Base-by-base conservation (phyloP, 148 eudicot species). In the Camellia japonica region DNA sequence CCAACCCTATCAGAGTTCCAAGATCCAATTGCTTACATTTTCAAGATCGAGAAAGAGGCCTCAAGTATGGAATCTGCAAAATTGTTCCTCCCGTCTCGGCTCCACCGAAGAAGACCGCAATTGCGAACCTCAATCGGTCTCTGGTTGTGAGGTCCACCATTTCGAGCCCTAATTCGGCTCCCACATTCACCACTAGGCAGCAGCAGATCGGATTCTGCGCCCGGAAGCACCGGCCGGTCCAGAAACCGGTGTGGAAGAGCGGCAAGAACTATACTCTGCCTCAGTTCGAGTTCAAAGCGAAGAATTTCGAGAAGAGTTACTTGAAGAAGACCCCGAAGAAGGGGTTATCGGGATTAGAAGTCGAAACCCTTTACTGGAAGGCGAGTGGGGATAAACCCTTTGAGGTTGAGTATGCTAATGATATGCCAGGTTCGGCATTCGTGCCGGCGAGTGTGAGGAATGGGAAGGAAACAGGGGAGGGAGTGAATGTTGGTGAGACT, bases 191-290 rank as follows among this genome's bases (percentile, higher is more conserved):
- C 10, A 96, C 98, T 5, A 74, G 99, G 73, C 93, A 89, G 82
- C 98, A 96, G 80, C 99, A 96, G 84, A 85, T 96, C 65, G 99
- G 99, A 80, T 93, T 93, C 69, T 96, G 95, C 81, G 97, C 99
- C 0, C 71, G 99, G 20, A 96, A 91, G 85, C 93, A 92, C 80
- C 83, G 94, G 4, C 98, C 99, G 2, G 92, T 92, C 7, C 90
- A 92, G 86, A 90, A 94, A 78, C 86, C 95, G 15, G 99, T 96
- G 14, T 96, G 98, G 99, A 93, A 93, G 87, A 93, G 98, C 55
- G 99, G 99, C 14, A 94, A 90, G 74, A 23, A 59, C 9, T 96
- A 93, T 58, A 93, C 92, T 41, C 83, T 92, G 18, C 79, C 82
- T 5, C 84, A 95, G 61, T 95, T 95, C 23, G 97, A 93, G 75